Evolutionary conservation across 306 rosid genomes (phyloP).

Genomic region (Vigna trinervia): DNA sequence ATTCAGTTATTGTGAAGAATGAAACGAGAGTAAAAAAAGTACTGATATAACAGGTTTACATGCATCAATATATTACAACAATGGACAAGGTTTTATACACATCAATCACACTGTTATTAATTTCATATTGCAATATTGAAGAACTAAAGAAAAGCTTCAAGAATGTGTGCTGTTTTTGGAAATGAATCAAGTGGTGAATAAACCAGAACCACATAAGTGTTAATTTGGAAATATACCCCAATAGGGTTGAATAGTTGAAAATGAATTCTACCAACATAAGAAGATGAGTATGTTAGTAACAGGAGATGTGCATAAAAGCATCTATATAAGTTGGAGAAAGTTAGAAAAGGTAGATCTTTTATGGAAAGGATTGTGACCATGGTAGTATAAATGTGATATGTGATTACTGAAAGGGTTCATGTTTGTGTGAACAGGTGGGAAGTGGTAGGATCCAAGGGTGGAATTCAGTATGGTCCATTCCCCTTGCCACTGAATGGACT

Average conservation of each 20-base stretch:
- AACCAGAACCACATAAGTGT: not conserved
- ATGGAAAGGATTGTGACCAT: not conserved
- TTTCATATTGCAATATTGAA: not conserved
- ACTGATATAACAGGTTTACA: too few relatives aligned
- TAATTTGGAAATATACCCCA: not conserved
- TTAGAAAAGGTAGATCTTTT: not conserved
- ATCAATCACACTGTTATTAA: too few relatives aligned
- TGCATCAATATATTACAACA: too few relatives aligned
- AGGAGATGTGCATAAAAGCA: conserved; percentile 19
- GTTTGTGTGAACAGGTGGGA: conserved; percentile 72
- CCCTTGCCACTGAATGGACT: conserved; percentile 87
- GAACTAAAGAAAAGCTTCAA: not conserved
- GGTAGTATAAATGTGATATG: not conserved
- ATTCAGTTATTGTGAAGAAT: too few relatives aligned
- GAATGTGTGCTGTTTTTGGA: not conserved
- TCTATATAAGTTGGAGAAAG: not conserved
- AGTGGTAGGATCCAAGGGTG: conserved; percentile 68
- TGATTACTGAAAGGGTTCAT: conserved; percentile 31
- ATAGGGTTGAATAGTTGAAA: not conserved
- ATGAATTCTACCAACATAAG: not conserved
- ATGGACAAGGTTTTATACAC: too few relatives aligned
- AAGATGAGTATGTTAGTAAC: not conserved
- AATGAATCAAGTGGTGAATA: not conserved
- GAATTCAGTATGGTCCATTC: conserved; percentile 83
- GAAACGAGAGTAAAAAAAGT: too few relatives aligned